Conservation (phyloP, 106 monocot species). For the Dioscorea alata region DNA sequence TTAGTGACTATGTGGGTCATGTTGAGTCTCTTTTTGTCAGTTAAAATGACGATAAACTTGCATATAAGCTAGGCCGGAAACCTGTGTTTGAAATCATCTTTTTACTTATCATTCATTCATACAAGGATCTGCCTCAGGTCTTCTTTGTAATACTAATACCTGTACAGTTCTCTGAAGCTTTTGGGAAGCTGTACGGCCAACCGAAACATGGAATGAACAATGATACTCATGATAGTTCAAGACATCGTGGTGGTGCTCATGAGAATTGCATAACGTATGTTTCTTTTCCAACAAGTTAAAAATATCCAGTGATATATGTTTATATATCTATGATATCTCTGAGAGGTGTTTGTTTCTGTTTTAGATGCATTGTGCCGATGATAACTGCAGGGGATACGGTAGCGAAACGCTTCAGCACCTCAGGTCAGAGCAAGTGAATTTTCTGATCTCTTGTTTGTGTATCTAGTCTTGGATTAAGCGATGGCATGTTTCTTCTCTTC, state of each 20-base stretch:
- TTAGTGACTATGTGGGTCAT: no score
- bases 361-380: constrained; percentile 73
- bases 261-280: constrained; percentile 92
- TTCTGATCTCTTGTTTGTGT: neutral
- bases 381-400: constrained; percentile 34
- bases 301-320: no score
- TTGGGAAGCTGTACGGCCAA: constrained; percentile 92
- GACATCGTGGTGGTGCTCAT: constrained; percentile 72
- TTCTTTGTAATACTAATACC: neutral
- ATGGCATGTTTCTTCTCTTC: neutral
- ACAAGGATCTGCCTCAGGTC: neutral
- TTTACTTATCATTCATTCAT: neutral
- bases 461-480: neutral
- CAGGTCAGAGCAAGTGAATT: constrained; percentile 38
- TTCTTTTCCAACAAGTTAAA: neutral
- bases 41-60: neutral
- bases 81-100: neutral
- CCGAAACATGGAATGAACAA: constrained; percentile 53
- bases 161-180: constrained; percentile 87
- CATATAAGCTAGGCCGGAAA: neutral
- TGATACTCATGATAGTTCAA: constrained; percentile 61
- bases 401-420: constrained; percentile 76
- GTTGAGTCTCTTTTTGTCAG: neutral
- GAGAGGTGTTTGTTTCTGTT: neutral
- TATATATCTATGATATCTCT: no score